Conservation (phyloP, 108 stramenopile species). For the Pseudonitzschia pungens region DNA sequence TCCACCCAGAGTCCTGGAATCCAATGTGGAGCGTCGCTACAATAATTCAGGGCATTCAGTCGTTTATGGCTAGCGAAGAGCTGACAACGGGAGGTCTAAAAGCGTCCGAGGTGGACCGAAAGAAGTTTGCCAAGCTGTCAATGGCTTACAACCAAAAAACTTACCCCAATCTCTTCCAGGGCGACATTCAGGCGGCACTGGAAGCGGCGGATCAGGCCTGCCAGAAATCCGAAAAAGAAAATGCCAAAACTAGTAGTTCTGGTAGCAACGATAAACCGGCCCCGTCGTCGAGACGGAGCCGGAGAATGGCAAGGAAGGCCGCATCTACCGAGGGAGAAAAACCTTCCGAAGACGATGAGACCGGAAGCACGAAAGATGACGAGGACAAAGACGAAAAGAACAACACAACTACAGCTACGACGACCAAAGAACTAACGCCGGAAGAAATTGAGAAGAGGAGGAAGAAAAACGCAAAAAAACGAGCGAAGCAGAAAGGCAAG, state of each 20-base stretch:
- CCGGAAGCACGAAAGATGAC: slow-evolving; percentile 52
- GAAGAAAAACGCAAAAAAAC: slow-evolving; percentile 34
- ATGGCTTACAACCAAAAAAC: slow-evolving; percentile 63
- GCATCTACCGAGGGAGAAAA: neutral
- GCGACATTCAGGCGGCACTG: slow-evolving; percentile 34
- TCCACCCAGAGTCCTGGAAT: slow-evolving; percentile 90
- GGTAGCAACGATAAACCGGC: slow-evolving; percentile 25
- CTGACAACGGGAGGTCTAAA: slow-evolving; percentile 83
- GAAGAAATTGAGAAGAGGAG: slow-evolving; percentile 42
- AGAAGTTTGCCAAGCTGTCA: slow-evolving; percentile 62
- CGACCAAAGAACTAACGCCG: slow-evolving; percentile 24
- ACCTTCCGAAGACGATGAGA: slow-evolving; percentile 31
- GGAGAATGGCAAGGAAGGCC: neutral
- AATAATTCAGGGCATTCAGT: slow-evolving; percentile 86
- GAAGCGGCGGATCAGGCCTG: slow-evolving; percentile 22
- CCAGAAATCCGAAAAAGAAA: slow-evolving; percentile 40
- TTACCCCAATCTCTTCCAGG: slow-evolving; percentile 30
- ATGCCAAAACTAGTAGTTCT: neutral
- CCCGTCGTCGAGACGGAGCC: neutral
- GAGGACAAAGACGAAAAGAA: slow-evolving; percentile 13
- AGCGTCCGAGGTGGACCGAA: slow-evolving; percentile 51
- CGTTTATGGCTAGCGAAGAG: slow-evolving; percentile 87
- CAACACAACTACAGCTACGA: neutral
- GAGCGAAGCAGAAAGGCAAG: slow-evolving; percentile 39
- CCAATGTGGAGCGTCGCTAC: slow-evolving; percentile 92